Conservation (phyloP, 225 moss, liverwort and hornwort genomes). For the Marchantia polymorpha region DNA sequence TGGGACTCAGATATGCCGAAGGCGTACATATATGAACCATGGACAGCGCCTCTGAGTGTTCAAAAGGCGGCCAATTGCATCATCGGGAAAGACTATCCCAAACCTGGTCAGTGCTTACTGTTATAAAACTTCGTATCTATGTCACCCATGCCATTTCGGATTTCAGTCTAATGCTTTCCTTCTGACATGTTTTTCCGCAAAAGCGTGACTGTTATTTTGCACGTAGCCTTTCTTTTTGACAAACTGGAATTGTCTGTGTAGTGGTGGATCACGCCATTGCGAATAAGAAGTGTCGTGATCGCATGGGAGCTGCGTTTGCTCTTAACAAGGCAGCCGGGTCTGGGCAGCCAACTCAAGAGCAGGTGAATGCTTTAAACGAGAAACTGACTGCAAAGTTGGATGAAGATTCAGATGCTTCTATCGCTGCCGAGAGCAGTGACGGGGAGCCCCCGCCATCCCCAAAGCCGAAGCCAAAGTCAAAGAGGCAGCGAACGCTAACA, state of each 20-base stretch:
- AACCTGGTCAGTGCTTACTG: constrained; percentile 56
- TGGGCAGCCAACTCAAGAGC: constrained; percentile 60
- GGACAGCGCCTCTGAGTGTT: constrained; percentile 79
- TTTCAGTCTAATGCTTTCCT: background rate
- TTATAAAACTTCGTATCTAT: too few species aligned
- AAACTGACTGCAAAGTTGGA: constrained; percentile 26
- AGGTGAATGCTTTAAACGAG: constrained; percentile 52
- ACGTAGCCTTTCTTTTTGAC: background rate
- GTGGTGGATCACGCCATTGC: constrained; percentile 90
- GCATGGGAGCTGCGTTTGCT: constrained; percentile 85
- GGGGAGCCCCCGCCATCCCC: constrained; percentile 16
- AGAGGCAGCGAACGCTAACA: constrained; percentile 66
- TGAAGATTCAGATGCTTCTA: constrained; percentile 6
- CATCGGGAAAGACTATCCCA: constrained; percentile 90
- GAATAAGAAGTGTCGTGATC: constrained; percentile 87
- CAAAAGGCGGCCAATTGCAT: constrained; percentile 92
- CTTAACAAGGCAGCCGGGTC: constrained; percentile 50
- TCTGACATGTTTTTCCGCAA: too few species aligned
- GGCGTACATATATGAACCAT: constrained; percentile 93
- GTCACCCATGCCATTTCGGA: background rate
- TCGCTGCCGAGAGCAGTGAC: constrained; percentile 27
- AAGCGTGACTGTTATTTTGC: background rate
- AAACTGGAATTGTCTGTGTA: constrained; percentile 25
- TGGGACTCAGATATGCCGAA: constrained; percentile 71
- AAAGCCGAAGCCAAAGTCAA: constrained; percentile 31